Conservation (phyloP, 164 flowering plant species). For the Magnolia changhungtana region DNA sequence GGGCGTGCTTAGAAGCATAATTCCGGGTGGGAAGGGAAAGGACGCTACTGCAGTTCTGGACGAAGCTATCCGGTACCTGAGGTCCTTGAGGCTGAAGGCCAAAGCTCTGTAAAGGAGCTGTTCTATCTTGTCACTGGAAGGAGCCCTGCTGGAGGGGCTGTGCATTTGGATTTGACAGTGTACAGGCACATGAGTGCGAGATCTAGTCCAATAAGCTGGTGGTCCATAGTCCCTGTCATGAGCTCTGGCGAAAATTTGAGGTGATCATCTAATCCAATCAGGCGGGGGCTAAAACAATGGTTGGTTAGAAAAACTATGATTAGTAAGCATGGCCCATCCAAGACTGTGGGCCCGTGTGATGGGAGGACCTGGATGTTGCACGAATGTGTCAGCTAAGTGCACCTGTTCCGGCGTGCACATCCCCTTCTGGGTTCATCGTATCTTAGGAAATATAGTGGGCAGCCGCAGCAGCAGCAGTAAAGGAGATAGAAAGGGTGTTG, state of each 20-base stretch:
- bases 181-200: not conserved
- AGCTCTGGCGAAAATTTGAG: too few relatives aligned
- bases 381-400: not conserved
- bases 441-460: not conserved
- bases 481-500: not conserved
- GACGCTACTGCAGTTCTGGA: constrained; percentile 62
- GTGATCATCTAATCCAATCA: too few relatives aligned
- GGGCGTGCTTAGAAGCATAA: constrained; percentile 49
- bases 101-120: constrained; percentile 6
- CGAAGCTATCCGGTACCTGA: constrained; percentile 68
- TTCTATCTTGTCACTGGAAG: not conserved
- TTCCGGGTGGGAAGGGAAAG: constrained; percentile 67
- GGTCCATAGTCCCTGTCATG: not conserved
- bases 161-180: not conserved
- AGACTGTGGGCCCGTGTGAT: too few relatives aligned
- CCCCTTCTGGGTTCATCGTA: not conserved
- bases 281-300: too few relatives aligned
- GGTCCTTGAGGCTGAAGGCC: constrained; percentile 60
- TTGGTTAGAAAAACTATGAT: too few relatives aligned
- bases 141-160: not conserved
- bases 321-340: too few relatives aligned
- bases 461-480: not conserved
- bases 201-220: not conserved
- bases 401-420: not conserved
- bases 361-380: too few relatives aligned